Evolutionary conservation across 2,329 filamentous ascomycete genomes (phyloP).

Genomic region (Cercospora nicotianae): DNA sequence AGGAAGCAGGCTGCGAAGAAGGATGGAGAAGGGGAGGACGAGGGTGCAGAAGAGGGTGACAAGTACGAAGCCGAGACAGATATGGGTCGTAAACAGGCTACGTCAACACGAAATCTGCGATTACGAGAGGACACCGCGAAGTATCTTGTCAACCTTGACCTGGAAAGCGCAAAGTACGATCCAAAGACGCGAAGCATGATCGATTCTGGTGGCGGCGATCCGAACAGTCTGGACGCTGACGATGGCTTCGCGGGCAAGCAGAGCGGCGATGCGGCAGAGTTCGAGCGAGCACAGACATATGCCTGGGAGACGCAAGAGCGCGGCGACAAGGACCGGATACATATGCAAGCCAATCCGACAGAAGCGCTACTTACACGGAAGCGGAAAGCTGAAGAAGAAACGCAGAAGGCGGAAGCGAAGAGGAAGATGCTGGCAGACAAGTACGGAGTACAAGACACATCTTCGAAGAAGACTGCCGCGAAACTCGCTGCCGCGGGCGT

Average conservation of each 20-base stretch:
- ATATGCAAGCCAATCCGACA: constrained; percentile 95
- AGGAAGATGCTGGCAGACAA: constrained; percentile 73
- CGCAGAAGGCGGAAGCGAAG: constrained; percentile 66
- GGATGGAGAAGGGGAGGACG: constrained; percentile 46
- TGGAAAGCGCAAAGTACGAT: constrained; percentile 96
- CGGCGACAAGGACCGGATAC: constrained; percentile 73
- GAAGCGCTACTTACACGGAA: constrained; percentile 82
- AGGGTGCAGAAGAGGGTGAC: constrained; percentile 56
- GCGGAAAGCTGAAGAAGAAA: constrained; percentile 72
- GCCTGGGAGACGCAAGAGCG: constrained; percentile 95
- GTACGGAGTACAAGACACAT: constrained; percentile 71
- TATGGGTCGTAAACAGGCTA: constrained; percentile 91
- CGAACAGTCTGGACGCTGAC: constrained; percentile 83
- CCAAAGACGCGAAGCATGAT: constrained; percentile 86
- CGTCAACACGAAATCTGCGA: constrained; percentile 83
- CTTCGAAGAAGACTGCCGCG: constrained; percentile 55
- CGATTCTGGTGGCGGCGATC: constrained; percentile 69
- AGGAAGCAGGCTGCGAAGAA: constrained; percentile 47
- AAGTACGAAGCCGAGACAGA: constrained; percentile 91
- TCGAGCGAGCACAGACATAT: constrained; percentile 83
- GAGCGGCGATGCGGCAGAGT: constrained; percentile 88
- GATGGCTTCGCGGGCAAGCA: constrained; percentile 80
- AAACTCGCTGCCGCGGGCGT: constrained; percentile 63
- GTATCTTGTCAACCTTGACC: constrained; percentile 89
- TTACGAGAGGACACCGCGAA: constrained; percentile 97